Base-by-base conservation (phyloP, 768 basidiomycete species). In the Lentinula guzmanii region DNA sequence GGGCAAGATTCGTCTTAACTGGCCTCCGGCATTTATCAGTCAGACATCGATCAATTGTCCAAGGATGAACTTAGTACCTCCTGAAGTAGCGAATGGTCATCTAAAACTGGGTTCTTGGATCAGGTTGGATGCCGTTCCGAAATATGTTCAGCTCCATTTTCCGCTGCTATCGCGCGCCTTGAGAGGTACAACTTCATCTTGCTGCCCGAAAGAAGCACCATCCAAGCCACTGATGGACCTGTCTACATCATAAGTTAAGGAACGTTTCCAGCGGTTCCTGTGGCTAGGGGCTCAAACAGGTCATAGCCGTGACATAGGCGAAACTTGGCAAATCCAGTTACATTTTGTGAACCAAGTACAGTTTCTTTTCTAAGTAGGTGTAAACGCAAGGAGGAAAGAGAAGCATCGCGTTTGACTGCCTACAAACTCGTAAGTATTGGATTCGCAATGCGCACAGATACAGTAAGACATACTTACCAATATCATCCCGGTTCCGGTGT, bases 131-230 rank as follows among this genome's bases (percentile, higher is more conserved):
- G 53, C 53, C 53, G 53, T 41, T 11, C 55, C 53, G 35, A 54
- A 54, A 41, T 54, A 37, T 54, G 55, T 42, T 21, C 41, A 21
- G n/a, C 55, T 43, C 24, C 41, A 41, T 6, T 42, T 13, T 56
- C 55, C 55, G 55, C 55, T 43, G 28, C 37, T 45, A 24, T 56
- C 41, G 55, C 55, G 55, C 41, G 39, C 55, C 24, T 56, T 24
- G 10, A 52, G 28, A 52, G 28, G 51, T 48, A 21, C 46, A 48
- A 24, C 46, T 48, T 24, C 46, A 48, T 48, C 46, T 48, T 48
- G 46, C 46, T 48, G 46, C 46, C 46, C 21, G 46, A 48, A 48
- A 48, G 46, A 48, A 48, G 46, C 46, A 48, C 46, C 18, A 48
- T 48, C 46, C 46, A 18, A 48, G 46, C 21, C 21, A 48, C n/a